These are phyloP conservation scores for Coemansia sp. DNA, from an alignment of 192 early-diverging fungal genomes.

Conservation along the genomic window DNA sequence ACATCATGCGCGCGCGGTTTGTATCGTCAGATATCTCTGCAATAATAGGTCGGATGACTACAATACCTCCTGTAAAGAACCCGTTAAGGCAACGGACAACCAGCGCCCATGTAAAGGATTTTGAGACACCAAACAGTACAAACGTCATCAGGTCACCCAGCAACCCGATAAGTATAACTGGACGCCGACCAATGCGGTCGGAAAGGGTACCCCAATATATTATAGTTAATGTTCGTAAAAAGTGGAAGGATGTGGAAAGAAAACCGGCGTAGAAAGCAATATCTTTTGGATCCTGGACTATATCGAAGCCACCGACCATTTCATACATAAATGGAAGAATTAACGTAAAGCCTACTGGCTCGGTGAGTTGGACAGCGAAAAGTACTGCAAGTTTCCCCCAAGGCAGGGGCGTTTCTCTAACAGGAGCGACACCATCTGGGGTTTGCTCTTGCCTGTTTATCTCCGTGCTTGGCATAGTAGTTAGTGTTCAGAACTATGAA, in stretches of 20 bases:
- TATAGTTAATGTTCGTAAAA: slow-evolving; percentile 45
- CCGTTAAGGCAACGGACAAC: slow-evolving; percentile 62
- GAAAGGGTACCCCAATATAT: no score
- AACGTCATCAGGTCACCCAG: slow-evolving; percentile 68
- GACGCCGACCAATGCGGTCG: slow-evolving; percentile 78
- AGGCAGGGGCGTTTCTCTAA: no score
- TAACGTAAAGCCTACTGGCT: no score
- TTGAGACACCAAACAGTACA: slow-evolving; percentile 69
- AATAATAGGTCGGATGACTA: slow-evolving; percentile 76
- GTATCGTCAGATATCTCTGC: slow-evolving; percentile 80
- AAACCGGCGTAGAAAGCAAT: slow-evolving; percentile 76
- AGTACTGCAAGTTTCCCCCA: no score
- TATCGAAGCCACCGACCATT: no score
- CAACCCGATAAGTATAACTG: slow-evolving; percentile 72
- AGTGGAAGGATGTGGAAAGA: no score
- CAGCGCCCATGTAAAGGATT: slow-evolving; percentile 60
- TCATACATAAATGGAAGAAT: no score
- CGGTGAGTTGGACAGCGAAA: no score
- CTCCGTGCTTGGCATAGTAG: no score
- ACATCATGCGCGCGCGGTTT: slow-evolving; percentile 73
- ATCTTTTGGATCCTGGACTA: slow-evolving; percentile 66
- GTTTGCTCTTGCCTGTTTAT: no score
- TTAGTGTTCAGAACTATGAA: no score
- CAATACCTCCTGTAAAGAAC: slow-evolving; percentile 68
- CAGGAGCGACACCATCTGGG: no score